Evolutionary conservation across 2,329 filamentous ascomycete genomes (phyloP).

Genomic region (Orbilia brochopaga): DNA sequence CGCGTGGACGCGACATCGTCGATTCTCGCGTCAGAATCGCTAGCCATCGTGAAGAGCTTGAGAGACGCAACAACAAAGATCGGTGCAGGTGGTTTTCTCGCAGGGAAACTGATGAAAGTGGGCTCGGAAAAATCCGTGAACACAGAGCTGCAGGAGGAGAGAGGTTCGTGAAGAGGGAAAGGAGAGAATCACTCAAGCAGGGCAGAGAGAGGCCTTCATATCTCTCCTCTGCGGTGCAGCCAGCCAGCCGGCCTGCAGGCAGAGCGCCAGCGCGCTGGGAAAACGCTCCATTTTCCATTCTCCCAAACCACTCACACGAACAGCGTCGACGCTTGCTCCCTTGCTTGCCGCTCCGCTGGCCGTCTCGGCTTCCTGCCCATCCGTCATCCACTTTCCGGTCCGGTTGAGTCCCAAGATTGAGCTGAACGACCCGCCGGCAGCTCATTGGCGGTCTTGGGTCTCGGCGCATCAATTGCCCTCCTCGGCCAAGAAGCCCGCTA

Average conservation of each 20-base stretch:
- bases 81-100: too few relatives aligned
- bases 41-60: too few relatives aligned
- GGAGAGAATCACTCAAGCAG: not conserved
- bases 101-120: not conserved
- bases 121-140: not conserved
- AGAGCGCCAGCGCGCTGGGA: not conserved
- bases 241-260: not conserved
- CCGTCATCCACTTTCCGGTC: not conserved
- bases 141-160: not conserved
- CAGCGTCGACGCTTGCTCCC: not conserved
- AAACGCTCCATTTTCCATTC: not conserved
- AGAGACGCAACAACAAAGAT: too few relatives aligned
- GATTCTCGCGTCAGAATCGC: not conserved
- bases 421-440: not conserved
- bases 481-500: slow-evolving; percentile 1
- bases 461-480: not conserved
- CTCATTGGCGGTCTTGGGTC: not conserved
- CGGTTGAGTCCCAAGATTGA: not conserved
- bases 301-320: not conserved
- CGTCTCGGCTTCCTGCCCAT: not conserved
- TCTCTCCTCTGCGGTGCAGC: not conserved
- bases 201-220: not conserved
- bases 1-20: too few relatives aligned
- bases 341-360: not conserved
- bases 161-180: not conserved